Conservation (phyloP, 2,329 filamentous ascomycete genomes). For the Fusarium continuum region DNA sequence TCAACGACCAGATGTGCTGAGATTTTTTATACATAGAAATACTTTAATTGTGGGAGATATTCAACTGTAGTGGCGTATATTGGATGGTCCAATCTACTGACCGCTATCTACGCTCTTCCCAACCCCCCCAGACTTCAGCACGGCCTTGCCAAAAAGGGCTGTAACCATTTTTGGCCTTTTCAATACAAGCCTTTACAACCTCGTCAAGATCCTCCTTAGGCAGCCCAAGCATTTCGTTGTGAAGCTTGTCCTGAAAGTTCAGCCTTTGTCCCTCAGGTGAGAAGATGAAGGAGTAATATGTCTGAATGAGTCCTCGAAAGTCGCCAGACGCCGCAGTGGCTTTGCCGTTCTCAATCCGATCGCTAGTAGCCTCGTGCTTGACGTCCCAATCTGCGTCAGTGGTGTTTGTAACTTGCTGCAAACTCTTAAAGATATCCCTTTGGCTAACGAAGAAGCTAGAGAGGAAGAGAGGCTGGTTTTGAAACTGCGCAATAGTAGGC, state of each 20-base stretch:
- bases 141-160: neutral
- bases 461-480: slow-evolving; percentile 60
- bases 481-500: slow-evolving; percentile 50
- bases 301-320: neutral
- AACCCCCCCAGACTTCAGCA: neutral
- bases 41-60: too few species aligned
- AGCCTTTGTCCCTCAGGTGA: neutral
- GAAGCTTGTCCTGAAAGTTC: neutral
- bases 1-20: too few species aligned
- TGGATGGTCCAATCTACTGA: too few species aligned
- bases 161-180: neutral
- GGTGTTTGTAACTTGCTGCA: slow-evolving; percentile 66
- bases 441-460: slow-evolving; percentile 68
- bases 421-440: slow-evolving; percentile 70
- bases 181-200: neutral
- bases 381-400: slow-evolving; percentile 70
- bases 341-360: slow-evolving; percentile 40
- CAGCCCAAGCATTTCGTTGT: neutral
- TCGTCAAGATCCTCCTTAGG: slow-evolving; percentile 1
- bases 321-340: neutral
- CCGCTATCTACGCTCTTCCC: too few species aligned
- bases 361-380: slow-evolving; percentile 53
- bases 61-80: too few species aligned
- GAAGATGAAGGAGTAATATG: slow-evolving; percentile 3
- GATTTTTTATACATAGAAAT: too few species aligned